These are phyloP conservation scores for Phlegmacium glaucopus DNA, from an alignment of 768 basidiomycete species.

Conservation along the genomic window DNA sequence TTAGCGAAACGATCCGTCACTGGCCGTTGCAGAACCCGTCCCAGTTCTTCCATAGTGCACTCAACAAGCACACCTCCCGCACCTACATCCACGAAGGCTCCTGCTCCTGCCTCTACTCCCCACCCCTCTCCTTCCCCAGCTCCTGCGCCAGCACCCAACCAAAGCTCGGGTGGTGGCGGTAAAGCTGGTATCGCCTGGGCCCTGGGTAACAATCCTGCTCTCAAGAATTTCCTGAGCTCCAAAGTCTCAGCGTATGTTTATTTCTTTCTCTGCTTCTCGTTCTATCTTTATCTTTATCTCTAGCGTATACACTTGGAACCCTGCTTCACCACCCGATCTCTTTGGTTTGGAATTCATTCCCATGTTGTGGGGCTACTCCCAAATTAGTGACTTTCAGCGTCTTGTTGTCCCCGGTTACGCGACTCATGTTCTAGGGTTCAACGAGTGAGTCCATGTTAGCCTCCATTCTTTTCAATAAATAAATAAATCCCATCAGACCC, in stretches of 20 bases:
- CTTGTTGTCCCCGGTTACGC: slow-evolving; percentile 51
- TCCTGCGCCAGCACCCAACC: slow-evolving; percentile 15
- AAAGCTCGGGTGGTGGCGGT: slow-evolving; percentile 17
- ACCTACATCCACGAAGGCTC: slow-evolving; percentile 4
- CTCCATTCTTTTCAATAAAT: neutral
- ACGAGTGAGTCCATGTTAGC: slow-evolving; percentile 56
- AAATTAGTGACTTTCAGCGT: slow-evolving; percentile 44
- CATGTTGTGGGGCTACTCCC: slow-evolving; percentile 76
- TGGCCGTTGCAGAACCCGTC: slow-evolving; percentile 58
- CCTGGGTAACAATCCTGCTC: slow-evolving; percentile 44
- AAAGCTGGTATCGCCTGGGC: slow-evolving; percentile 74
- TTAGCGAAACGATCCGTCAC: slow-evolving; percentile 45
- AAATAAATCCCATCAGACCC: slow-evolving; percentile 46
- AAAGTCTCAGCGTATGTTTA: slow-evolving; percentile 40
- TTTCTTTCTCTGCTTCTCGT: neutral
- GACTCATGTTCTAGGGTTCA: slow-evolving; percentile 51
- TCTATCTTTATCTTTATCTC: neutral
- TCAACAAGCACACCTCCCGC: slow-evolving; percentile 16
- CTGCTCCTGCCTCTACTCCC: slow-evolving; percentile 13
- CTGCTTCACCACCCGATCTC: slow-evolving; percentile 39
- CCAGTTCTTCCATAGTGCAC: slow-evolving; percentile 26
- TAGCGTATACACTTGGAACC: slow-evolving; percentile 71
- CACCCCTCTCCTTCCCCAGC: slow-evolving; percentile 7
- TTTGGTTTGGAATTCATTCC: slow-evolving; percentile 54
- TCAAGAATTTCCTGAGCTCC: slow-evolving; percentile 48